Base-by-base conservation (phyloP, 177 flowering plant species). In the Vitis hybrid region DNA sequence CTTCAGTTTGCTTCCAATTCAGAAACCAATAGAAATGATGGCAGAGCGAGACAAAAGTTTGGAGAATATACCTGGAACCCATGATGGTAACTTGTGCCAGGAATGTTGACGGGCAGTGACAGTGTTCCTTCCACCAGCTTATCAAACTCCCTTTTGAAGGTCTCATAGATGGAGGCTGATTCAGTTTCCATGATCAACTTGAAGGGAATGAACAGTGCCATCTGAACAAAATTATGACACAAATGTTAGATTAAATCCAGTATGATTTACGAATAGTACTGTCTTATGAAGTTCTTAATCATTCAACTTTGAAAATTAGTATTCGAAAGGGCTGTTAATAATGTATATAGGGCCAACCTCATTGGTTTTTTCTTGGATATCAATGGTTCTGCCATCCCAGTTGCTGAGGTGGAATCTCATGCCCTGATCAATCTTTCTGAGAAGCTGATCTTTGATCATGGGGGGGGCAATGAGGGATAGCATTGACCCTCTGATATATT, bases 101-200 rank as follows among this genome's bases (percentile, higher is more conserved):
- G 94, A 68, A 91, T 75, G 70, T 87, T 80, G 65, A 91, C 86
- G 23, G 94, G 97, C 23, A 91, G 72, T 1, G 97, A 88, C 19
- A 92, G 72, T 2, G 93, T 83, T 54, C 96, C 97, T 2, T 77
- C 12, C 0, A 86, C 85, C 19, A 92, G 70, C 77, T 89, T 87
- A 67, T 73, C 79, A 68, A 91, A 92, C 73, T 85, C 90, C 15
- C 80, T 70, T 78, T 64, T 82, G 70, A 92, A 87, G 13, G 67
- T 77, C 49, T 81, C 68, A 26, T 75, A 75, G 11, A 86, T 61
- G 2, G 82, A 56, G 19, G 68, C 70, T 0, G 90, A 74, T 69
- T 82, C 86, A 18, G 40, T 62, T 56, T 85, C 87, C 3, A 79
- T 79, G 48, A 91, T 83, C 72, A 87, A 91, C 64, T 79, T 85